These are phyloP conservation scores for Suillus brevipes DNA, from an alignment of 768 basidiomycete genomes.

Conservation along the genomic window DNA sequence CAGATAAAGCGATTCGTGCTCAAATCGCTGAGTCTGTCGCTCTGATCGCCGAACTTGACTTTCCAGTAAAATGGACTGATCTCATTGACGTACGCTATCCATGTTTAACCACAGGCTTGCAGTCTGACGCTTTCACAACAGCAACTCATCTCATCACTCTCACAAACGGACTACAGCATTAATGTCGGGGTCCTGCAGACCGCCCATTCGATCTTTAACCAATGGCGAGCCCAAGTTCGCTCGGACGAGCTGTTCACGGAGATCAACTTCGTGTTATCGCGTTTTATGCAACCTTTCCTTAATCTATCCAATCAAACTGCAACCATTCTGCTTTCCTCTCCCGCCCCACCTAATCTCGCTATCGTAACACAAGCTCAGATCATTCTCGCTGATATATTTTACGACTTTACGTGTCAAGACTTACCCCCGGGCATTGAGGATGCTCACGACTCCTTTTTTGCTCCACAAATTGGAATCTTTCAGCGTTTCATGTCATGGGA, in stretches of 20 bases:
- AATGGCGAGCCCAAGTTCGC: conserved; percentile 90
- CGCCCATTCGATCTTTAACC: conserved; percentile 92
- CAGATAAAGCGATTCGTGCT: conserved; percentile 71
- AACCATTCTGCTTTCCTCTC: conserved; percentile 45
- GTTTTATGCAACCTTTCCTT: conserved; percentile 84
- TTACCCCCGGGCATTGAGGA: conserved; percentile 95
- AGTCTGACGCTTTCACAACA: conserved; percentile 31
- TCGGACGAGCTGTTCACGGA: conserved; percentile 84
- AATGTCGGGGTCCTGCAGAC: conserved; percentile 92
- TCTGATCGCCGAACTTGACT: conserved; percentile 89
- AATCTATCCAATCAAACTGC: conserved; percentile 76
- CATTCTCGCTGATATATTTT: conserved; percentile 82
- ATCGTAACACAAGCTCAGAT: conserved; percentile 73
- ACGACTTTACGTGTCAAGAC: conserved; percentile 94
- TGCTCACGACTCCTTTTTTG: conserved; percentile 80
- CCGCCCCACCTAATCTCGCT: conserved; percentile 39
- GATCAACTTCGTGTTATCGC: conserved; percentile 86
- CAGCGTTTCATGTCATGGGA: conserved; percentile 83
- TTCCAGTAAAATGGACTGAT: conserved; percentile 84
- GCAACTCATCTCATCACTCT: conserved; percentile 89
- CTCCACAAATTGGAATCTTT: conserved; percentile 65
- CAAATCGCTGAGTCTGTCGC: conserved; percentile 94
- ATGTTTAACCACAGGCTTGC: conserved; percentile 1
- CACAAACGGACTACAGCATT: conserved; percentile 74
- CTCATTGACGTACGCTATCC: conserved; percentile 77